Base-by-base conservation (phyloP, 2,329 filamentous ascomycete species). In the Davidsoniella australis region DNA sequence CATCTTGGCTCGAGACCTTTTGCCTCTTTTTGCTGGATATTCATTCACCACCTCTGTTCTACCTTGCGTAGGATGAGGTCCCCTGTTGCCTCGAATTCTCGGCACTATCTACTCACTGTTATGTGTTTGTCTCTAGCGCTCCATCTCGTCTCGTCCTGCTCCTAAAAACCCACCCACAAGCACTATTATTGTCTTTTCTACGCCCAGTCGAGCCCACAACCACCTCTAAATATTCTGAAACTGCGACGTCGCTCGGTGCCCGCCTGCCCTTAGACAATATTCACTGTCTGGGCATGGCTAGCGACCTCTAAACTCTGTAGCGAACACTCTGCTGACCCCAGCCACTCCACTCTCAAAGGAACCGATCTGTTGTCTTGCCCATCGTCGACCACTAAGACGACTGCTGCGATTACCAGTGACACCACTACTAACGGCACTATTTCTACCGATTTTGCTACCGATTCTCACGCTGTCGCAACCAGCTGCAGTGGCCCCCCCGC, bases 261-360 rank as follows among this genome's bases (percentile, higher is more conserved):
- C 29, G 33, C 18, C 23, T 38, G 36, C 16, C 41, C 24, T 16
- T 43, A 12, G 24, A 43, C 41, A 43, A 46, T 46, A 37, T 46
- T 38, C 44, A 33, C 44, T 46, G 44, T 29, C 33, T 17, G 44
- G 44, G 44, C 33, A 18, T 46, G 44, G 44, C 33, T 46, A 12
- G 38, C 24, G 44, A 26, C 37, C 18, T 12, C 23, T 47, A 26
- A 18, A 24, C 16, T 47, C 4, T n/a, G 14, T 38, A 5, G 44
- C 17, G 24, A 39, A 44, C 41, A 18, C 41, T 50, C 48, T 41
- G 42, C 38, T 50, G 42, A 50, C 41, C 37, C 42, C 29, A 40
- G 48, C 37, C 37, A 40, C 37, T 50, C 48, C 23, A 50, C 42
- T 42, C 7, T 26, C 23, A 50, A 50, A 45, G 42, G 18, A 39